These are phyloP conservation scores for Diplodia sapinea DNA, from an alignment of 2,329 filamentous ascomycete species.

Conservation along the genomic window DNA sequence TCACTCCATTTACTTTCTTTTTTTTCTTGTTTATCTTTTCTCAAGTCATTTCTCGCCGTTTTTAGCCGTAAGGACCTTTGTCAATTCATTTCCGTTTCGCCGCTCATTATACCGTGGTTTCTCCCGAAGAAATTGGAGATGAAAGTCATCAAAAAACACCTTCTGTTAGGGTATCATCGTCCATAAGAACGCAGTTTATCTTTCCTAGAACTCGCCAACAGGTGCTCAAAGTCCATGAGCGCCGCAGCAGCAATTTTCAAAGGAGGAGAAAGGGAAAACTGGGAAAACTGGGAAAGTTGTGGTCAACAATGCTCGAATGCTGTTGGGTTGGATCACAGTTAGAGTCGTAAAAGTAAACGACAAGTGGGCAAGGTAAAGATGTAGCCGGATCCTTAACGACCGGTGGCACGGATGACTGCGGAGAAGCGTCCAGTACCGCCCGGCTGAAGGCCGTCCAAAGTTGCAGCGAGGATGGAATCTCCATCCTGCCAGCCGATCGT, in stretches of 20 bases:
- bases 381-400: background rate
- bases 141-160: background rate
- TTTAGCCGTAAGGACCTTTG: background rate
- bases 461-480: conserved; percentile 45
- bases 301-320: background rate
- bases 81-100: conserved; percentile 2
- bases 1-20: background rate
- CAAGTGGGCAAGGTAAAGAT: background rate
- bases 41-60: background rate
- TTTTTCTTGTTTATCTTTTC: background rate
- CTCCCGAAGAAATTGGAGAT: background rate
- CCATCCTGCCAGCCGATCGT: conserved; percentile 42
- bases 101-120: background rate
- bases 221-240: background rate
- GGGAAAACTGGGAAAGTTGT: background rate
- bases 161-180: background rate
- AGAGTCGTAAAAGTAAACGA: background rate
- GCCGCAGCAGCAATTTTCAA: background rate
- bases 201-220: background rate
- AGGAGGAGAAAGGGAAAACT: background rate
- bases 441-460: conserved; percentile 49
- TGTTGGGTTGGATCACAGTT: background rate
- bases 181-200: background rate
- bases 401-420: conserved; percentile 33
- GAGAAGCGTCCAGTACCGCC: conserved; percentile 53